Evolutionary conservation across 805 yeast genomes (phyloP).

Genomic region (Candida dajiaensis): DNA sequence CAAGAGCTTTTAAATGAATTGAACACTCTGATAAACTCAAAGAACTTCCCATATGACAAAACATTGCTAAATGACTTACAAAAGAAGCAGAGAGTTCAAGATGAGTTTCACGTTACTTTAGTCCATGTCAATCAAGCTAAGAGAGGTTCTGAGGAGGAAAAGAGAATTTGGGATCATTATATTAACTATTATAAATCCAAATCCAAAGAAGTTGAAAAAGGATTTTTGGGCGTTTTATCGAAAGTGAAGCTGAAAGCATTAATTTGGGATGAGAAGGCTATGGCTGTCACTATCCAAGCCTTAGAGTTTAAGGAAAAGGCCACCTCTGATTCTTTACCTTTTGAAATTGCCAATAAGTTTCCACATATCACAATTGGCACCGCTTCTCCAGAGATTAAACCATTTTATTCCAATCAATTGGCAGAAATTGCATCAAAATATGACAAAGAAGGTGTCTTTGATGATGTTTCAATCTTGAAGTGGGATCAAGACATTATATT

Average conservation of each 20-base stretch:
- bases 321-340: constrained; percentile 10
- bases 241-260: constrained; percentile 37
- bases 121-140: constrained; percentile 39
- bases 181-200: constrained; percentile 7
- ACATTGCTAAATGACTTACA: constrained; percentile 17
- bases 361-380: constrained; percentile 79
- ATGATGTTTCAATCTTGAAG: constrained; percentile 5
- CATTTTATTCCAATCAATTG: constrained; percentile 47
- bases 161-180: constrained; percentile 25
- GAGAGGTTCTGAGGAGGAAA: constrained; percentile 22
- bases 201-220: constrained; percentile 5
- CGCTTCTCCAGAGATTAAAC: constrained; percentile 33
- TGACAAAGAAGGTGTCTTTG: constrained; percentile 8
- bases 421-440: constrained; percentile 18
- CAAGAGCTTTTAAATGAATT: constrained; percentile 9
- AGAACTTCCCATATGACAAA: neutral
- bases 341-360: constrained; percentile 33
- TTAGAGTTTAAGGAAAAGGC: constrained; percentile 6
- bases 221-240: constrained; percentile 22
- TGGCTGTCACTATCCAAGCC: constrained; percentile 47
- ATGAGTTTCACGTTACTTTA: constrained; percentile 62
- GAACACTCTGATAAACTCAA: neutral
- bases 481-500: constrained; percentile 8
- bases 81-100: constrained; percentile 36
- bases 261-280: constrained; percentile 44